Base-by-base conservation (phyloP, 2,329 filamentous ascomycete genomes). In the Cadophora luteo-olivacea region DNA sequence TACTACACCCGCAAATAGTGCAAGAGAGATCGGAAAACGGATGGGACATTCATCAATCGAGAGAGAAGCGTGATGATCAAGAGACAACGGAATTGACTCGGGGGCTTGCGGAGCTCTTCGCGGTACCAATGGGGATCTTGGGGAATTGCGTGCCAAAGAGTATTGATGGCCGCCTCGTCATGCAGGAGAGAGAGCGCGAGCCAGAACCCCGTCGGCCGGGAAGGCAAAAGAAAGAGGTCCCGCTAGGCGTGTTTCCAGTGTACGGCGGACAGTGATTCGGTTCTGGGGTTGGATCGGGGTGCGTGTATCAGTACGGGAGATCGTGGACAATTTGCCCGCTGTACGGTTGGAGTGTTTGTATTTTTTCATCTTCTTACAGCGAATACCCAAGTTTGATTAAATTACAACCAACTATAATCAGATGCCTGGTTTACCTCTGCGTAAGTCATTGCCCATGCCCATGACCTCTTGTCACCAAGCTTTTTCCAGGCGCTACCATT, bases 21-120 rank as follows among this genome's bases (percentile, higher is more conserved):
- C 67, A 72, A 57, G 69, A 73, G 29, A 72, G 71, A 60, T 33
- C 6, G 1, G 72, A 70, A 33, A 72, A 49, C 12, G 72, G 70
- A 6, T 76, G 74, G 73, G 64, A 71, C 55, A 64, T 69, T 11
- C 71, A 75, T 65, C 74, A 76, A 61, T 67, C 69, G 16, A 60
- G 69, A 32, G 69, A 70, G 29, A 58, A 25, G 29, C 54, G 32
- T 12, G 29, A 66, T 24, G 68, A 68, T 32, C 66, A 70, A 6
- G 61, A 68, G 33, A 62, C 36, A 14, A 61, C 6, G 7, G 65
- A 68, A 36, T 54, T 54, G 58, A 48, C 57, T 14, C 33, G 52
- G 22, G 60, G 54, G 33, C 11, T 72, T 22, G 65, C 71, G 29
- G 71, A 73, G 49, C 61, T 74, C 0, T 73, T 72, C 49, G 69